Evolutionary conservation across 1,284 basidiomycete genomes (phyloP).

Genomic region (Papiliotrema terrestris): DNA sequence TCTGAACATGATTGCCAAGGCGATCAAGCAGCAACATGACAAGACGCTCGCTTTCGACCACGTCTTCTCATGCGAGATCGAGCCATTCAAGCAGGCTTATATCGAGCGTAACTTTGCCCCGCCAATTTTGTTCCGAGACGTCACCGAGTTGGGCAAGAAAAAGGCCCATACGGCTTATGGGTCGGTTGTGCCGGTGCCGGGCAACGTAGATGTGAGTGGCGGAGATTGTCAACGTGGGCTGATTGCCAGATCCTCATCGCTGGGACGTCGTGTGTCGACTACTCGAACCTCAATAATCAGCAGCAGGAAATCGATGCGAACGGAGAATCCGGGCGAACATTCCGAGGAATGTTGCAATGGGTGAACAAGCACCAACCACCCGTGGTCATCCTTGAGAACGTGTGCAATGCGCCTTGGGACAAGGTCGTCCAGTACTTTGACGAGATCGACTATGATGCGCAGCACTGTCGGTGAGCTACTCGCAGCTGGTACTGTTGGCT

Average conservation of each 20-base stretch:
- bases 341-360: constrained; percentile 90
- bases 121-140: constrained; percentile 87
- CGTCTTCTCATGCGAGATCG: constrained; percentile 96
- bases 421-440: constrained; percentile 72
- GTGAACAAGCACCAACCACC: constrained; percentile 81
- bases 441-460: constrained; percentile 71
- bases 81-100: constrained; percentile 97
- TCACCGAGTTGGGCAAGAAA: constrained; percentile 78
- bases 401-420: constrained; percentile 85
- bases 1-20: constrained; percentile 72
- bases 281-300: constrained; percentile 89
- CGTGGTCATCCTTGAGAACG: constrained; percentile 89
- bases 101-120: constrained; percentile 85
- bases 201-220: constrained; percentile 66
- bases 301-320: constrained; percentile 83
- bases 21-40: constrained; percentile 66
- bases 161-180: constrained; percentile 90
- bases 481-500: neutral
- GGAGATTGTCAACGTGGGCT: constrained; percentile 1
- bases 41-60: constrained; percentile 74
- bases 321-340: constrained; percentile 86
- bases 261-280: constrained; percentile 94
- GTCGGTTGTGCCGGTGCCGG: constrained; percentile 76
- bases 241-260: constrained; percentile 64
- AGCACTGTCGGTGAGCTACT: constrained; percentile 52